These are phyloP conservation scores for Barbarea vulgaris DNA, from an alignment of 345 rosid genomes.

Conservation along the genomic window DNA sequence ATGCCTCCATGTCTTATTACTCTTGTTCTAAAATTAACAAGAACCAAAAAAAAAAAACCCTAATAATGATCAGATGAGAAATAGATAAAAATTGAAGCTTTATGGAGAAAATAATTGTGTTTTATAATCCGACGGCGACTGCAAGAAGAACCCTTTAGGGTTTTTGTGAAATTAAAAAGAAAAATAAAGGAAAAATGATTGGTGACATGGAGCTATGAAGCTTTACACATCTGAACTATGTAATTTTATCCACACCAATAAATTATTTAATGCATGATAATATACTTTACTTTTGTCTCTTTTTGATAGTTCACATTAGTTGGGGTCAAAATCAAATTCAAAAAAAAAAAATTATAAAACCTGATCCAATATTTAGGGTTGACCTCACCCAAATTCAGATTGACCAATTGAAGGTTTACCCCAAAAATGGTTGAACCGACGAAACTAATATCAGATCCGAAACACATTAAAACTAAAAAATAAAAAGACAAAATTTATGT, in stretches of 20 bases:
- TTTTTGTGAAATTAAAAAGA: slow-evolving; percentile 51
- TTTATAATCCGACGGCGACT: slow-evolving; percentile 78
- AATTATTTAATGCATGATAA: too few species aligned
- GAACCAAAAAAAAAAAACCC: neutral
- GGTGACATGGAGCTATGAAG: neutral
- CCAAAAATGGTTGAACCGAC: too few species aligned
- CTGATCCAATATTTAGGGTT: too few species aligned
- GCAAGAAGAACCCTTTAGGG: slow-evolving; percentile 94
- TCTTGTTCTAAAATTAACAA: neutral
- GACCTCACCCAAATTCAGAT: too few species aligned
- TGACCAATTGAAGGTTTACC: too few species aligned
- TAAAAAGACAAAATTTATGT: too few species aligned
- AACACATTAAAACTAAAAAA: too few species aligned
- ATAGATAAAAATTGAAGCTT: neutral
- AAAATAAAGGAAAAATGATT: slow-evolving; percentile 6
- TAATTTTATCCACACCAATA: neutral
- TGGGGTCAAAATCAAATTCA: too few species aligned
- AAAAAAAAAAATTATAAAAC: too few species aligned
- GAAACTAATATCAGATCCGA: too few species aligned
- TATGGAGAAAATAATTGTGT: slow-evolving; percentile 10
- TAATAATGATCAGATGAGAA: slow-evolving; percentile 21
- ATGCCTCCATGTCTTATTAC: neutral
- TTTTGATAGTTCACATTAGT: too few species aligned
- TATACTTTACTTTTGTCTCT: too few species aligned
- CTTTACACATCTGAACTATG: neutral